Evolutionary conservation across 2,329 filamentous ascomycete species (phyloP).

Genomic region (Neurospora sp.): DNA sequence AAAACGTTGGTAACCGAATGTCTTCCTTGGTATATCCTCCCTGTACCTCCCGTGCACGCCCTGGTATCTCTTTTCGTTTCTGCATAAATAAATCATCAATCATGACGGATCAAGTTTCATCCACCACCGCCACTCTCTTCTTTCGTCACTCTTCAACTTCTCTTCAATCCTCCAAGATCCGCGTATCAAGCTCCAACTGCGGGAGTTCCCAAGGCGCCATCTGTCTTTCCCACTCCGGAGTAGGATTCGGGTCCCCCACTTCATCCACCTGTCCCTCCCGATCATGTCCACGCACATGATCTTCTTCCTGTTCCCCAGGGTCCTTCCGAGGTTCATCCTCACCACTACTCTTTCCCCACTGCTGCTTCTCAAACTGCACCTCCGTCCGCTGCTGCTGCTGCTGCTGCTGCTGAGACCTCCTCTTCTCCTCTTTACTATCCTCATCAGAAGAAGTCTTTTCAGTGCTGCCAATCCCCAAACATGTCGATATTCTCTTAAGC

Average conservation of each 20-base stretch:
- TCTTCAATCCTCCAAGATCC: slow-evolving; percentile 7
- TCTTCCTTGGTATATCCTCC: background rate
- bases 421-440: background rate
- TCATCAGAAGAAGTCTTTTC: background rate
- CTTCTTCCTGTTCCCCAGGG: background rate
- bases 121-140: background rate
- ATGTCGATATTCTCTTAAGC: background rate
- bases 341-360: background rate
- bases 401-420: background rate
- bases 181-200: slow-evolving; percentile 6
- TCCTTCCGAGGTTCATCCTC: background rate
- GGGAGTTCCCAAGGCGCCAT: slow-evolving; percentile 9
- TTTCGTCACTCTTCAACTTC: background rate
- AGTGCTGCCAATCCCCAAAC: background rate
- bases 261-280: background rate
- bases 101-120: background rate
- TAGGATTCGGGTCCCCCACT: background rate
- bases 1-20: background rate
- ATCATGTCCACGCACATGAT: background rate
- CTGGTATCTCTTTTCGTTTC: background rate
- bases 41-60: background rate
- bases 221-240: background rate
- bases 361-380: background rate
- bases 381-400: background rate
- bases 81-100: background rate